Evolutionary conservation across 164 flowering plant species (phyloP).

Genomic region (Vitis amurensis): DNA sequence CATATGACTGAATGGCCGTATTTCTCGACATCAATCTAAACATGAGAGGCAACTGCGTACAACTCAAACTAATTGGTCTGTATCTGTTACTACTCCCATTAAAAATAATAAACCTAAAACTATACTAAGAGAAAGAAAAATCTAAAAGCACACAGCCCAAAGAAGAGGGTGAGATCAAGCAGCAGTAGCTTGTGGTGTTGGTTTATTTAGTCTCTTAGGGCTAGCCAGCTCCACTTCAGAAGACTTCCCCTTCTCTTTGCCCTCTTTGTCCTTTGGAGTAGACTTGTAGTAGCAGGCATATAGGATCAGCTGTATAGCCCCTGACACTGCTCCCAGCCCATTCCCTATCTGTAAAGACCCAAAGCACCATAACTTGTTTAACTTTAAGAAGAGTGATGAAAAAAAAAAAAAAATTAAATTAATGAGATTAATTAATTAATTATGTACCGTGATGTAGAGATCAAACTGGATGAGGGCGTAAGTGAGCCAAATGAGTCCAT

Average conservation of each 20-base stretch:
- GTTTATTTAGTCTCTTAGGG: too few relatives aligned
- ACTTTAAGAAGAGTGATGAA: not conserved
- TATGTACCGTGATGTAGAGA: constrained; percentile 44
- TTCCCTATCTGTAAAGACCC: constrained; percentile 44
- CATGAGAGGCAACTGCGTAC: too few relatives aligned
- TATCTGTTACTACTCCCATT: too few relatives aligned
- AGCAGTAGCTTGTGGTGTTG: too few relatives aligned
- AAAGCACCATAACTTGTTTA: not conserved
- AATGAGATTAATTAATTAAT: not conserved
- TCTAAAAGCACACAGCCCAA: too few relatives aligned
- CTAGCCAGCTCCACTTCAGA: constrained; percentile 9
- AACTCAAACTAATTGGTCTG: too few relatives aligned
- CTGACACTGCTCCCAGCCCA: constrained; percentile 53
- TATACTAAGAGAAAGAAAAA: too few relatives aligned
- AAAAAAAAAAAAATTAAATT: not conserved
- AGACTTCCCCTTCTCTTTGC: constrained; percentile 6
- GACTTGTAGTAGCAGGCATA: constrained; percentile 24
- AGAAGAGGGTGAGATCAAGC: too few relatives aligned
- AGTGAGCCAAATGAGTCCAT: constrained; percentile 53
- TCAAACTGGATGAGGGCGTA: constrained; percentile 64
- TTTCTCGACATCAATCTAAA: too few relatives aligned
- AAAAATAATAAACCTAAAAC: too few relatives aligned
- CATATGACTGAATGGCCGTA: too few relatives aligned
- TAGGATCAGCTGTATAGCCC: constrained; percentile 38
- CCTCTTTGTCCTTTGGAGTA: constrained; percentile 14